These are phyloP conservation scores for Berkeleyomyces rouxiae DNA, from an alignment of 2,329 filamentous ascomycete genomes.

Conservation along the genomic window DNA sequence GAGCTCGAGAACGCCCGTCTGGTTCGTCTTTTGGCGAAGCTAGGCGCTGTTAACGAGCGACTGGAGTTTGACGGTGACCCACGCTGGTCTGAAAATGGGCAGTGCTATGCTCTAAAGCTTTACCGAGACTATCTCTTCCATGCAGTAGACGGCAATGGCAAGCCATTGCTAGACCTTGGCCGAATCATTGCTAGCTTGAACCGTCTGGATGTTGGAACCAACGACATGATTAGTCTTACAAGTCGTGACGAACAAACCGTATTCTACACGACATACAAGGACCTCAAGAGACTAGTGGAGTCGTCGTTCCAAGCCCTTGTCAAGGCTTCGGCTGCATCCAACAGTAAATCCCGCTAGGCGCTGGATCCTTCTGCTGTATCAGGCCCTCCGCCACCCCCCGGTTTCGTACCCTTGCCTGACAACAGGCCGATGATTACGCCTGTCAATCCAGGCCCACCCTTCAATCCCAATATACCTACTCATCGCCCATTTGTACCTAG, in stretches of 20 bases:
- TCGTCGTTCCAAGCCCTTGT: constrained; percentile 42
- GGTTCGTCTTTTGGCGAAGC: constrained; percentile 62
- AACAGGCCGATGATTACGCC: neutral
- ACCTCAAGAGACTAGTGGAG: constrained; percentile 53
- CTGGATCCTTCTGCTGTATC: neutral
- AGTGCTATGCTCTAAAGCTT: constrained; percentile 81
- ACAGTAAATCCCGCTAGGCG: constrained; percentile 12
- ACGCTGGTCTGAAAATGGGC: constrained; percentile 80
- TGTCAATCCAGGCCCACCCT: neutral
- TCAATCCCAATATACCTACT: neutral
- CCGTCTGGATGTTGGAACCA: constrained; percentile 77
- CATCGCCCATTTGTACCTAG: neutral
- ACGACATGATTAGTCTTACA: constrained; percentile 71
- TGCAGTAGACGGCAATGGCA: constrained; percentile 72
- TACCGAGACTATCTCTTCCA: constrained; percentile 98
- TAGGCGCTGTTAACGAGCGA: constrained; percentile 78
- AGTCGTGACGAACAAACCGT: constrained; percentile 82
- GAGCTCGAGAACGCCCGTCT: constrained; percentile 84
- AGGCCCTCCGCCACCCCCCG: neutral
- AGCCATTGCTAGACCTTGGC: constrained; percentile 69
- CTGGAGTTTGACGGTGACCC: constrained; percentile 65
- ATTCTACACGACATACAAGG: constrained; percentile 78
- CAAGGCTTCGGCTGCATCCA: constrained; percentile 26
- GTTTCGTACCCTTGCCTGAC: neutral
- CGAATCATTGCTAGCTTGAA: constrained; percentile 79